Base-by-base conservation (phyloP, 345 rosid genomes). In the Euphorbia peplus region DNA sequence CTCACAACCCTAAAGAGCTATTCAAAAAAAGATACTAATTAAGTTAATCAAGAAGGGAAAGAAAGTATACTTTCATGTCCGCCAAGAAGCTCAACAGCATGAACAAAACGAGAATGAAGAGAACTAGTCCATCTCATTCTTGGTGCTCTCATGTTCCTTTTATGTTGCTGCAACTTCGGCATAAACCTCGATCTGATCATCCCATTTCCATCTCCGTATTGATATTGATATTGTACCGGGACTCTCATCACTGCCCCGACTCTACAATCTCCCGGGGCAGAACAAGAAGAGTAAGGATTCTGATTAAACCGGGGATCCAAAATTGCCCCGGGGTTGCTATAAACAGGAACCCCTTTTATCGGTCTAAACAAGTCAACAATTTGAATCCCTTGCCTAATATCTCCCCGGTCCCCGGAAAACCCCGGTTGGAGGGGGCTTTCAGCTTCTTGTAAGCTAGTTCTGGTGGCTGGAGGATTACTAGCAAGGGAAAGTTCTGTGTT, bases 131-230 rank as follows among this genome's bases (percentile, higher is more conserved):
- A 83, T 19, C 83, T 76, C 83, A 91, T 91, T 78, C 95, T 84
- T 0, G 97, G 97, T 29, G 92, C 97, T 70, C 97, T 84, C 78
- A 74, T 80, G 48, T 79, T 90, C 82, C 90, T 79, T 77, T 75
- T 86, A 28, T 44, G 77, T 1, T 79, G 86, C 1, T 79, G 86
- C 21, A 82, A 61, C 75, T 81, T 85, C 1, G 90, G 84, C 57
- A 85, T 67, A 52, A 83, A 81, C 30, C 88, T 80, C 54, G 84
- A 79, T 76, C 95, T 83, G 59, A 79, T 80, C 44, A 73, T 44
- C 8, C 73, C 70, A 28, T 65, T 63, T 5, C 68, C 64, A 24
- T 37, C 37, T 6, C 37, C 70, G 51, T 77, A 60, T 15, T 74
- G 73, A 7, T 56, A 39, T 4, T 44, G 57, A 65, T 65, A 46